Conservation (phyloP, 805 yeast species). For the Ogataea neopini region DNA sequence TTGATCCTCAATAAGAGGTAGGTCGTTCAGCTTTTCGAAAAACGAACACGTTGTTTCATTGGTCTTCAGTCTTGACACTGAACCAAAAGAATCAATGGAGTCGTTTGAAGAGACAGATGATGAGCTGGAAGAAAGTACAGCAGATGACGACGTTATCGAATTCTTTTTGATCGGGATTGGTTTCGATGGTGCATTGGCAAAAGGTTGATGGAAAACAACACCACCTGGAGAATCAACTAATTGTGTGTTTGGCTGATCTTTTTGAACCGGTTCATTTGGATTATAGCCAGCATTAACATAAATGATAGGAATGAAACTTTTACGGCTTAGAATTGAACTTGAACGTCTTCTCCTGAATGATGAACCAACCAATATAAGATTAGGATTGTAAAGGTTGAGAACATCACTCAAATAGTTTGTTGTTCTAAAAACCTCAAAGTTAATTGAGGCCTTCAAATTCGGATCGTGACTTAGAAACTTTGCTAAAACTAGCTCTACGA, state of each 20-base stretch:
- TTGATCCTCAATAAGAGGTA: slow-evolving; percentile 28
- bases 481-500: slow-evolving; percentile 43
- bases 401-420: slow-evolving; percentile 55
- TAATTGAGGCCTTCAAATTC: slow-evolving; percentile 44
- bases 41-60: slow-evolving; percentile 25
- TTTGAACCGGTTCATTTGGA: background rate
- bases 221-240: slow-evolving; percentile 22
- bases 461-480: slow-evolving; percentile 33
- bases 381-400: slow-evolving; percentile 59
- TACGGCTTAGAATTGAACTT: slow-evolving; percentile 30
- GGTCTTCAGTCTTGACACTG: slow-evolving; percentile 21
- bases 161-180: slow-evolving; percentile 12
- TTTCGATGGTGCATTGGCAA: slow-evolving; percentile 7
- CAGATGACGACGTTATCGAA: slow-evolving; percentile 10
- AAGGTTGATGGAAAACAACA: slow-evolving; percentile 26
- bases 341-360: slow-evolving; percentile 27
- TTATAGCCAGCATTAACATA: slow-evolving; percentile 24
- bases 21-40: slow-evolving; percentile 28
- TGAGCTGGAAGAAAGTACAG: slow-evolving; percentile 6
- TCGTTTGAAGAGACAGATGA: slow-evolving; percentile 15
- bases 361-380: slow-evolving; percentile 47
- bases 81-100: slow-evolving; percentile 18
- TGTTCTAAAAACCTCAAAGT: slow-evolving; percentile 56
- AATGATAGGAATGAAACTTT: slow-evolving; percentile 30
- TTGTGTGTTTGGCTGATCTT: background rate